Evolutionary conservation across 441 rosid genomes (phyloP).

Genomic region (Euphorbia celastroides): DNA sequence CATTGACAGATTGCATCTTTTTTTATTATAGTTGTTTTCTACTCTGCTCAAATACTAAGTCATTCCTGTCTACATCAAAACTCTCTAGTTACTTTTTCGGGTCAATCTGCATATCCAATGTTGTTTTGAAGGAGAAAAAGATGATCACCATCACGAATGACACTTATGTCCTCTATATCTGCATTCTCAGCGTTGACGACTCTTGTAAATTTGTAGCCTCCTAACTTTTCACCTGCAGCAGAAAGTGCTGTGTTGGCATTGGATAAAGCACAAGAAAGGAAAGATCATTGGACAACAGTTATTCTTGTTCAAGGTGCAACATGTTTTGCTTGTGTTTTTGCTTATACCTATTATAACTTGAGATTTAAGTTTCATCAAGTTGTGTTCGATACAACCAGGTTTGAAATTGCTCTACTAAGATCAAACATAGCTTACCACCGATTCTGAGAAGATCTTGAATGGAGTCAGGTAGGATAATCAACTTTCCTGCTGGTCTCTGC

Average conservation of each 20-base stretch:
- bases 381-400: conserved; percentile 12
- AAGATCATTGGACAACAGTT: conserved; percentile 2
- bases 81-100: conserved; percentile 15
- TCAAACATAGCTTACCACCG: conserved; percentile 61
- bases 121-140: conserved; percentile 58
- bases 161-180: conserved; percentile 71
- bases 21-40: conserved; percentile 12
- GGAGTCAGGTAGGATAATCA: conserved; percentile 73
- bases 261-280: conserved; percentile 23
- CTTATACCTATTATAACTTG: not conserved
- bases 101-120: conserved; percentile 25
- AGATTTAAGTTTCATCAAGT: not conserved
- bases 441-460: conserved; percentile 68
- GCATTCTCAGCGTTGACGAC: conserved; percentile 64
- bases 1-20: conserved; percentile 16
- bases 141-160: conserved; percentile 93
- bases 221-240: conserved; percentile 81
- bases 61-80: conserved; percentile 15
- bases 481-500: conserved; percentile 37
- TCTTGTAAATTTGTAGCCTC: conserved; percentile 48
- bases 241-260: conserved; percentile 32
- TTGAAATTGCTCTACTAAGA: conserved; percentile 18
- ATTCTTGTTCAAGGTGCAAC: conserved; percentile 18
- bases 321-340: not conserved
- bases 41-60: conserved; percentile 27